Percentiles rank a stretch among this genome's conserved stretches.
These are phyloP conservation scores for Cordyceps cateniannulata DNA, from an alignment of 2,329 filamentous ascomycete genomes.

Conservation along the genomic window DNA sequence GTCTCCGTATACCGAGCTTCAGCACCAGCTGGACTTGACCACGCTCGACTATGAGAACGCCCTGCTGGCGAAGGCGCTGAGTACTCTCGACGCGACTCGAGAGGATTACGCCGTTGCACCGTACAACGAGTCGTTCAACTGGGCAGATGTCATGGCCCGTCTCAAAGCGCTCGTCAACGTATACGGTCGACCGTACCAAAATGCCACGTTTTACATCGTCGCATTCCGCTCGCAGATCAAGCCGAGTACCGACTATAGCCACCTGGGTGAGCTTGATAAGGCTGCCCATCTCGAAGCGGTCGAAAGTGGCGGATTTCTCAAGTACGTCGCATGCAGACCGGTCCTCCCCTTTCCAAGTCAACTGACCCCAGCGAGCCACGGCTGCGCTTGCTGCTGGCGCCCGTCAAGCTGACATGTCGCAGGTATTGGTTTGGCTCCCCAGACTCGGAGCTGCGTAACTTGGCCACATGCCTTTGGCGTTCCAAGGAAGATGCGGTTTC, in stretches of 20 bases:
- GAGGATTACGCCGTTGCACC: slow-evolving; percentile 69
- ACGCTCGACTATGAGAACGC: slow-evolving; percentile 59
- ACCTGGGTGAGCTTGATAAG: slow-evolving; percentile 68
- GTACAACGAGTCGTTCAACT: slow-evolving; percentile 74
- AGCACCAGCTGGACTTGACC: slow-evolving; percentile 67
- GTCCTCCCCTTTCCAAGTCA: neutral
- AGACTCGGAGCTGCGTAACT: slow-evolving; percentile 63
- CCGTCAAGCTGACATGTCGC: slow-evolving; percentile 7
- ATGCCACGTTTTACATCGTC: slow-evolving; percentile 72
- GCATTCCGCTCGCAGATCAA: slow-evolving; percentile 73
- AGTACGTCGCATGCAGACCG: slow-evolving; percentile 40
- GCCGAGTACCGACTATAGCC: slow-evolving; percentile 56
- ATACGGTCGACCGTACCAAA: slow-evolving; percentile 47
- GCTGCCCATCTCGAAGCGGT: slow-evolving; percentile 76
- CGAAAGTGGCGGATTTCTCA: slow-evolving; percentile 72
- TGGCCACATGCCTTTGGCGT: slow-evolving; percentile 73
- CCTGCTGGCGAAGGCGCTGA: slow-evolving; percentile 66
- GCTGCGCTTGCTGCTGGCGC: neutral
- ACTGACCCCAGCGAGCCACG: neutral
- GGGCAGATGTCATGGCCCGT: slow-evolving; percentile 53
- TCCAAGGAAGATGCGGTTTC: slow-evolving; percentile 51
- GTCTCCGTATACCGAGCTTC: slow-evolving; percentile 67
- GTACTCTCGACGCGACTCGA: slow-evolving; percentile 53
- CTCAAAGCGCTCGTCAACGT: slow-evolving; percentile 45
- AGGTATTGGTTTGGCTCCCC: slow-evolving; percentile 84